A percentile compares a stretch with the other conserved stretches of the same genome.
Conservation (phyloP, 306 rosid genomes). For the Castanea mollissima region DNA sequence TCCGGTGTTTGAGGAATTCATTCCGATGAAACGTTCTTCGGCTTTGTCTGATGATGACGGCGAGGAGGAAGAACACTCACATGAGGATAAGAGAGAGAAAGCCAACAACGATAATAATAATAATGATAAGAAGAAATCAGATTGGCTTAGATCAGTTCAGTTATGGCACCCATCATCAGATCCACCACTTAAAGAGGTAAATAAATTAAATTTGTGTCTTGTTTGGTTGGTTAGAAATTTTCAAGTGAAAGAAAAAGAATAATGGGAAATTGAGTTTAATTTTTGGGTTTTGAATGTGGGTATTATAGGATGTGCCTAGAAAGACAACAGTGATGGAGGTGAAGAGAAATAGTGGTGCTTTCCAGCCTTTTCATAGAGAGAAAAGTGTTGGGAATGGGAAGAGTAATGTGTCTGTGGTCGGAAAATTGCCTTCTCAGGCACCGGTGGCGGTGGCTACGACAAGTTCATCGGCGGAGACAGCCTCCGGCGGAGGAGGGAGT, state of each 20-base stretch:
- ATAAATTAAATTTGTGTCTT: not conserved
- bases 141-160: slow-evolving; percentile 94
- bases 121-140: slow-evolving; percentile 52
- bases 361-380: slow-evolving; percentile 79
- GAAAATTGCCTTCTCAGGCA: slow-evolving; percentile 31
- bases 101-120: not conserved
- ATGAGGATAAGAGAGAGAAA: slow-evolving; percentile 16
- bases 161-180: slow-evolving; percentile 68
- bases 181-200: slow-evolving; percentile 57
- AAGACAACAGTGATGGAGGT: slow-evolving; percentile 67
- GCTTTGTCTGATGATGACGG: slow-evolving; percentile 38
- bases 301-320: slow-evolving; percentile 55
- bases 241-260: not conserved
- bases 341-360: slow-evolving; percentile 71
- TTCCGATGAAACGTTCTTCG: slow-evolving; percentile 59
- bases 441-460: slow-evolving; percentile 50
- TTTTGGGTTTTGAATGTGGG: not conserved
- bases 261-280: not conserved
- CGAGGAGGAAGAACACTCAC: slow-evolving; percentile 47
- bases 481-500: slow-evolving; percentile 30
- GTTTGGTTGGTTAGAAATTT: not conserved
- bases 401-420: slow-evolving; percentile 20
- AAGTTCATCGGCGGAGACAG: slow-evolving; percentile 53
- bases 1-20: slow-evolving; percentile 71
- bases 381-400: slow-evolving; percentile 49